A percentile compares a stretch with the other conserved stretches of the same genome.
phyloP scores from a whole-genome alignment of 2,329 filamentous ascomycete genomes.

The Fusarium drepaniforme region DNA sequence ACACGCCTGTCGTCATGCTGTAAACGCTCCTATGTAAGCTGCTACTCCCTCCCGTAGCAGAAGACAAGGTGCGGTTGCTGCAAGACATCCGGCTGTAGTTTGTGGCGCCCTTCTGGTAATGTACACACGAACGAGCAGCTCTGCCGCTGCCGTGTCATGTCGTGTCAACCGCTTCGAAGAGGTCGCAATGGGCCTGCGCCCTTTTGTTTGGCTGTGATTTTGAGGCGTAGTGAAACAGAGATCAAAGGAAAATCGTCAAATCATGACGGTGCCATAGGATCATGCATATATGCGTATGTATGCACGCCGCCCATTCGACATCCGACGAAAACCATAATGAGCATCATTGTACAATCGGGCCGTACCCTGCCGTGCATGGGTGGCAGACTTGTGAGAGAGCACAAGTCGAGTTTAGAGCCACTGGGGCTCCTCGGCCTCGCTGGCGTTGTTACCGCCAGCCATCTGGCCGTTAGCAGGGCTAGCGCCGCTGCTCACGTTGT shows the following conservation, averaged over 20 bases:
- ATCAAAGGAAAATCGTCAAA: slow-evolving; percentile 55
- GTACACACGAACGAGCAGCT: slow-evolving; percentile 51
- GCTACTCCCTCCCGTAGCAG: slow-evolving; percentile 27
- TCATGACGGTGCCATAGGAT: slow-evolving; percentile 55
- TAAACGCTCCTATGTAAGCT: slow-evolving; percentile 24
- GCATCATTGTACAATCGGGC: slow-evolving; percentile 51
- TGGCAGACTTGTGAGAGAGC: slow-evolving; percentile 36
- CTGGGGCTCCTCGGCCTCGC: slow-evolving; percentile 50
- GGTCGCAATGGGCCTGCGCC: slow-evolving; percentile 38
- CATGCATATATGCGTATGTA: slow-evolving; percentile 49
- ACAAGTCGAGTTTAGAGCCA: slow-evolving; percentile 54
- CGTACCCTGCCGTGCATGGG: slow-evolving; percentile 9
- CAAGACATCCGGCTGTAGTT: slow-evolving; percentile 38
- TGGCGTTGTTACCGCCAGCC: slow-evolving; percentile 20
- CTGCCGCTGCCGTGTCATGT: slow-evolving; percentile 46
- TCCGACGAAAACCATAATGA: slow-evolving; percentile 39
- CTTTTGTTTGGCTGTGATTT: slow-evolving; percentile 41
- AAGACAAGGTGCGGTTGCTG: slow-evolving; percentile 23
- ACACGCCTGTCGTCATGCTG: slow-evolving; percentile 43
- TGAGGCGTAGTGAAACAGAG: slow-evolving; percentile 49
- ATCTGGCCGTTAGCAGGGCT: slow-evolving; percentile 24
- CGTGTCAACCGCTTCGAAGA: slow-evolving; percentile 43
- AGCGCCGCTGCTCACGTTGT: slow-evolving; percentile 27
- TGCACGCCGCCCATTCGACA: slow-evolving; percentile 39
- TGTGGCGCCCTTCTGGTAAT: slow-evolving; percentile 47